Conservation (phyloP, 331 rosid genomes). For the Quercus phellos region DNA sequence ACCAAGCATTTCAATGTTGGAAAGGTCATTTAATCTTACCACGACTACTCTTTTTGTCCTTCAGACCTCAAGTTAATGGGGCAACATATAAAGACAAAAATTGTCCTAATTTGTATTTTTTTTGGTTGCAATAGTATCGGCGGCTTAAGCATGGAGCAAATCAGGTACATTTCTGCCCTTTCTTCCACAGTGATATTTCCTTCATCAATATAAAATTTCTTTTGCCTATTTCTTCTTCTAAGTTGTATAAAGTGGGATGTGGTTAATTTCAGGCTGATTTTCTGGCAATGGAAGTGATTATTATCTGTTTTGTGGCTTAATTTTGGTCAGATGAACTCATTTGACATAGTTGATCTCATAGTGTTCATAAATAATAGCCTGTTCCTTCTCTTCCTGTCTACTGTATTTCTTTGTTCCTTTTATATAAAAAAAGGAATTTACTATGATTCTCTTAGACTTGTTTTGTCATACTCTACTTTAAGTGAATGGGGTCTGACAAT, state of each 20-base stretch:
- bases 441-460: neutral
- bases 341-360: neutral
- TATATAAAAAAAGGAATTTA: neutral
- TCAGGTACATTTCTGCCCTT: conserved; percentile 50
- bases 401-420: neutral
- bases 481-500: neutral
- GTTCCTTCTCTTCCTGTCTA: neutral
- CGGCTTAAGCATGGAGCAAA: conserved; percentile 92
- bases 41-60: conserved; percentile 17
- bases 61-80: conserved; percentile 14
- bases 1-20: conserved; percentile 99
- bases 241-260: neutral
- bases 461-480: neutral
- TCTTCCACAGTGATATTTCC: neutral
- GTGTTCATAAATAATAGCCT: neutral
- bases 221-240: neutral
- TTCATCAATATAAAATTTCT: neutral
- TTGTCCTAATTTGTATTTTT: conserved; percentile 1
- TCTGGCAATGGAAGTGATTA: neutral
- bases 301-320: neutral
- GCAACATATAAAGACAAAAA: conserved; percentile 16
- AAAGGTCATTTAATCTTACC: conserved; percentile 64
- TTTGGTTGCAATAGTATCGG: conserved; percentile 64
- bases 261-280: neutral
- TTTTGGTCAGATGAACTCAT: neutral